Evolutionary conservation across 2,329 filamentous ascomycete species (phyloP).

Genomic region (Gyromitra esculenta): DNA sequence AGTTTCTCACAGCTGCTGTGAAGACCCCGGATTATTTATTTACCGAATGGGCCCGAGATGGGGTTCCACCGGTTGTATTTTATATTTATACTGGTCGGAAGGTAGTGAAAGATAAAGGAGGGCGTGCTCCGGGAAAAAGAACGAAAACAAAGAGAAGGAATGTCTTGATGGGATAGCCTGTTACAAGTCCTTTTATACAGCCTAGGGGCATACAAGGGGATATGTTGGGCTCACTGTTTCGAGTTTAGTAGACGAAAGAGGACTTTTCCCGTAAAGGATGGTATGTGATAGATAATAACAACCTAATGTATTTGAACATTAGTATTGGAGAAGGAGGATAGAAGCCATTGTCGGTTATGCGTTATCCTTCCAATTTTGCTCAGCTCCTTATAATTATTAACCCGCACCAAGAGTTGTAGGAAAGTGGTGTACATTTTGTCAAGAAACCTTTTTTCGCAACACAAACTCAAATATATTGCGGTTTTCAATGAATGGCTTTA

Average conservation of each 20-base stretch:
- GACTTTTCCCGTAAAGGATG: not conserved
- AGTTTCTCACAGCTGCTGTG: constrained; percentile 37
- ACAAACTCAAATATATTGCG: no score
- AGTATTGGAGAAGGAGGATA: not conserved
- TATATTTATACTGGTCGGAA: not conserved
- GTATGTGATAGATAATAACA: no score
- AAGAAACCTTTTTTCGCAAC: no score
- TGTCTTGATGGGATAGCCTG: not conserved
- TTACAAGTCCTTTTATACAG: not conserved
- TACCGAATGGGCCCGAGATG: constrained; percentile 3
- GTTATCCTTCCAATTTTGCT: no score
- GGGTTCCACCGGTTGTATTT: constrained; percentile 9
- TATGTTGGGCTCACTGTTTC: not conserved
- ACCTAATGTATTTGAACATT: no score
- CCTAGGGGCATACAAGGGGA: not conserved
- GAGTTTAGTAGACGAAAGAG: not conserved
- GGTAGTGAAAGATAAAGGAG: not conserved
- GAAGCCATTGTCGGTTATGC: no score
- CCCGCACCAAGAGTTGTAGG: no score
- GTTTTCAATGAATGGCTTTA: no score
- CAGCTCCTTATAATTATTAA: no score
- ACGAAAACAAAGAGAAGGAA: not conserved
- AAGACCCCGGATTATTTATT: constrained; percentile 12
- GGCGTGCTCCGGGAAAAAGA: not conserved
- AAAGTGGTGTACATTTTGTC: no score